These are phyloP conservation scores for Ustilago trichophora DNA, from an alignment of 1,284 basidiomycete species.

Conservation along the genomic window DNA sequence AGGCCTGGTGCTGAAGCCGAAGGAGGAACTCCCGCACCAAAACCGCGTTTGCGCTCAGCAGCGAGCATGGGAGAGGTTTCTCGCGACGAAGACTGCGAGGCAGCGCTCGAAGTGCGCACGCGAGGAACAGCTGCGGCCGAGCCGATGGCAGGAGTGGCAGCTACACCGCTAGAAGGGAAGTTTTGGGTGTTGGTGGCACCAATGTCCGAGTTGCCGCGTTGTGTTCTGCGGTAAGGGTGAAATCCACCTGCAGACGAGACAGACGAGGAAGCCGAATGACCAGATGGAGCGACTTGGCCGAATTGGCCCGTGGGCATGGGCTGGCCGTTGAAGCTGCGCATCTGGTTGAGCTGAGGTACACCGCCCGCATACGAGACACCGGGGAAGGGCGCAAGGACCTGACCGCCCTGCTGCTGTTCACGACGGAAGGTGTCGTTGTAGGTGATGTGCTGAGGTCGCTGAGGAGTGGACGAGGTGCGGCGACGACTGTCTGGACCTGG, in stretches of 20 bases:
- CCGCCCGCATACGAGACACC: constrained; percentile 22
- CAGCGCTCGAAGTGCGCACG: constrained; percentile 45
- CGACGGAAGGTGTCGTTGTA: constrained; percentile 58
- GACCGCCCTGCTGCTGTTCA: constrained; percentile 28
- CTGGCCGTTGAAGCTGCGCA: constrained; percentile 30
- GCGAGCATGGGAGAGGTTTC: constrained; percentile 43
- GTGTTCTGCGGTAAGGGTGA: constrained; percentile 57
- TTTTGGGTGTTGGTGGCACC: constrained; percentile 24
- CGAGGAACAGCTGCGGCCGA: constrained; percentile 21
- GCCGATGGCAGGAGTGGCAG: background rate
- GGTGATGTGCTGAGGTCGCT: constrained; percentile 46
- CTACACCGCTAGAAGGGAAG: constrained; percentile 19
- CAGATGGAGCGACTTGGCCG: constrained; percentile 20
- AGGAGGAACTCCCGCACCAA: constrained; percentile 6
- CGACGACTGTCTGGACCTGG: constrained; percentile 38
- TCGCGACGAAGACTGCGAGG: constrained; percentile 40
- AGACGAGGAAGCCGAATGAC: constrained; percentile 41
- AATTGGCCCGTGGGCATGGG: constrained; percentile 21
- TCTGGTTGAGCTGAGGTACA: constrained; percentile 32
- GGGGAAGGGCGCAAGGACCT: constrained; percentile 31
- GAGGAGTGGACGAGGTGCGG: constrained; percentile 58
- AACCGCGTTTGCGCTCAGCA: constrained; percentile 41
- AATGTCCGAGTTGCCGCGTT: constrained; percentile 43
- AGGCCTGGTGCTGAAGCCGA: constrained; percentile 25
- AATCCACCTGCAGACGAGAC: constrained; percentile 44